Evolutionary conservation across 768 basidiomycete genomes (phyloP), one percentile per base, ranked within the genome.

Genomic region (Vishniacozyma victoriae): DNA sequence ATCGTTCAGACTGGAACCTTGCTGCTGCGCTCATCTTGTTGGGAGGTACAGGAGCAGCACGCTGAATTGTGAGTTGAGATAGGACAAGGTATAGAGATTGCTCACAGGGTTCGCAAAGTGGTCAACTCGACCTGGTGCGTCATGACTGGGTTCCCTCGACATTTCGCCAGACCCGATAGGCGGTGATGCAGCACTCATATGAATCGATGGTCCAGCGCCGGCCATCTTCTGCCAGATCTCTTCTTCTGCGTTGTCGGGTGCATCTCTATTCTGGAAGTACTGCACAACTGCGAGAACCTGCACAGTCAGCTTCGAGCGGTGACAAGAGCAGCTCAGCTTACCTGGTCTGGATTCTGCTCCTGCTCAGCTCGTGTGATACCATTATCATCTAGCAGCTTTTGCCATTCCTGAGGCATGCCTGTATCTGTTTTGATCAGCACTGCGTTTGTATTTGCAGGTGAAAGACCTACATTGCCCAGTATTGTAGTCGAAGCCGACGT

Each of bases 391-490:
- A 99, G 74, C 4, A 96, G 78, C 71, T 96, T 89, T 68, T 99
- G 95, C 95, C 95, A 99, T 75, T 97, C 93, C 72, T 93, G 93
- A 2, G 95, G 95, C 25, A 99, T 78, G 2, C 95, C 95, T 31
- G 72, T 73, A 56, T 72, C 72, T 73, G 45, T 20, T 6, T 16
- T 29, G 19, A 12, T 19, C 25, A 15, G 43, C 18, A 59, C 49
- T 20, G 19, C 11, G 5, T 15, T 24, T 25, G 20, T 14, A 25
- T 2, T 23, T 12, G 16, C 27, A 40, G 11, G 13, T n/a, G 20
- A 2, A 23, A 11, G 18, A 62, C 71, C 57, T 44, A 73, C 74
- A 97, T 74, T 99, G 93, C 50, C 95, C 95, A 0, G 93, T 97
- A 48, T 89, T 93, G 5, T 88, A 87, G 73, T 99, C 96, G 82